Percentiles rank a stretch among this genome's conserved stretches.
Conservation (phyloP, 129 eudicot species). For the Flaveria brownii region DNA sequence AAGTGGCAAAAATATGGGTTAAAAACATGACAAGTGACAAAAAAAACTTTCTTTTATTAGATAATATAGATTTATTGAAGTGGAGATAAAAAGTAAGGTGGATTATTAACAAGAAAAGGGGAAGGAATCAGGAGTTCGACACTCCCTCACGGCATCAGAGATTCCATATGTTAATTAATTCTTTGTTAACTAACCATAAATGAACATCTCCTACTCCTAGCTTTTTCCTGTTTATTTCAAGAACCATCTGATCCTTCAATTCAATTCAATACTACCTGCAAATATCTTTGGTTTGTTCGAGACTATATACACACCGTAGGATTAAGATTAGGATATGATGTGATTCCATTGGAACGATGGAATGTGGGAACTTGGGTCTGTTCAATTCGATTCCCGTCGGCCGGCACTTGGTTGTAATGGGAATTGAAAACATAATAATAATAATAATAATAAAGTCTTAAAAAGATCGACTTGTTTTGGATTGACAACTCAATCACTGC, state of each 20-base stretch:
- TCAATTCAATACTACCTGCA: background rate
- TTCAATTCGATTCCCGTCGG: slow-evolving; percentile 24
- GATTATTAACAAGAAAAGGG: slow-evolving; percentile 30
- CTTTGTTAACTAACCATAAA: slow-evolving; percentile 42
- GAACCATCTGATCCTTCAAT: background rate
- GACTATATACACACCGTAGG: slow-evolving; percentile 20
- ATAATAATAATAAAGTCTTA: background rate
- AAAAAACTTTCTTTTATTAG: too few relatives aligned
- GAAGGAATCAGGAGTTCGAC: slow-evolving; percentile 33
- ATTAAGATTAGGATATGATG: slow-evolving; percentile 14
- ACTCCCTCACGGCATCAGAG: slow-evolving; percentile 38
- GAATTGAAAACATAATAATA: background rate
- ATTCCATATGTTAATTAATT: slow-evolving; percentile 21
- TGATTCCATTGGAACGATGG: slow-evolving; percentile 22
- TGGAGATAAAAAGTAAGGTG: slow-evolving; percentile 16
- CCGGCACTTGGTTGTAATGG: slow-evolving; percentile 23
- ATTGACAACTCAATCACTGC: slow-evolving; percentile 40
- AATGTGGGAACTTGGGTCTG: slow-evolving; percentile 1
- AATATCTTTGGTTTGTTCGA: slow-evolving; percentile 23
- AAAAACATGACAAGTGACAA: too few relatives aligned
- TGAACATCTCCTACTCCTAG: slow-evolving; percentile 13
- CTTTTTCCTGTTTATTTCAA: slow-evolving; percentile 11
- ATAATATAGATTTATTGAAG: too few relatives aligned
- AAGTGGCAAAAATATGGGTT: too few relatives aligned
- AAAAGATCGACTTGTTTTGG: slow-evolving; percentile 14